These are phyloP conservation scores for Vitis rupestris DNA, from an alignment of 164 flowering plant genomes.

Conservation along the genomic window DNA sequence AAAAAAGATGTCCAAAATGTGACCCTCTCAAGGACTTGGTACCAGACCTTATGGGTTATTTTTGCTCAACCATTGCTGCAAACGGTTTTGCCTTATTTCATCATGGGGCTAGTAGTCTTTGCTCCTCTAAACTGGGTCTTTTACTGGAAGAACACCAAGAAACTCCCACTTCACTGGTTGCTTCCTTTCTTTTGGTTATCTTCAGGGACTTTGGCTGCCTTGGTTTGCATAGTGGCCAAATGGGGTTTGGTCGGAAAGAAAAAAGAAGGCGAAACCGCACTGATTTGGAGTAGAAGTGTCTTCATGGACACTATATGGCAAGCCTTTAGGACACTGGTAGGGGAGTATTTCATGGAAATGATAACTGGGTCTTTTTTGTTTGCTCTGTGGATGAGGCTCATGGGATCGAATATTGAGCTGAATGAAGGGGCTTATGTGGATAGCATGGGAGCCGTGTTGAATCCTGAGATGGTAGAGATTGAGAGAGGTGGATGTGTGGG, in stretches of 20 bases:
- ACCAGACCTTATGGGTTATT: conserved; percentile 45
- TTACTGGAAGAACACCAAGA: conserved; percentile 26
- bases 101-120: conserved; percentile 48
- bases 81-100: conserved; percentile 53
- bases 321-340: conserved; percentile 58
- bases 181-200: conserved; percentile 58
- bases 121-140: conserved; percentile 43
- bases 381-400: conserved; percentile 58
- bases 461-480: conserved; percentile 84
- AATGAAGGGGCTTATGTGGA: conserved; percentile 58
- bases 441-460: conserved; percentile 58
- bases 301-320: conserved; percentile 80
- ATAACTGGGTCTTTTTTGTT: conserved; percentile 55
- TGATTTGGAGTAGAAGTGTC: conserved; percentile 54
- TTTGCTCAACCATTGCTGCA: conserved; percentile 63
- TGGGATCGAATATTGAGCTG: conserved; percentile 58
- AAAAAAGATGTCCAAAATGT: conserved; percentile 24
- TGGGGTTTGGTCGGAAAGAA: conserved; percentile 64
- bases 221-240: conserved; percentile 51
- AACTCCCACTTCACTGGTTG: conserved; percentile 38
- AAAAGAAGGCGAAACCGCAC: conserved; percentile 46
- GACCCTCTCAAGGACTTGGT: conserved; percentile 54
- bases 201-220: conserved; percentile 48
- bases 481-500: conserved; percentile 67
- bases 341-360: conserved; percentile 79